These are phyloP conservation scores for Chaetothyriales sp. DNA, from an alignment of 2,329 filamentous ascomycete species.

Conservation along the genomic window DNA sequence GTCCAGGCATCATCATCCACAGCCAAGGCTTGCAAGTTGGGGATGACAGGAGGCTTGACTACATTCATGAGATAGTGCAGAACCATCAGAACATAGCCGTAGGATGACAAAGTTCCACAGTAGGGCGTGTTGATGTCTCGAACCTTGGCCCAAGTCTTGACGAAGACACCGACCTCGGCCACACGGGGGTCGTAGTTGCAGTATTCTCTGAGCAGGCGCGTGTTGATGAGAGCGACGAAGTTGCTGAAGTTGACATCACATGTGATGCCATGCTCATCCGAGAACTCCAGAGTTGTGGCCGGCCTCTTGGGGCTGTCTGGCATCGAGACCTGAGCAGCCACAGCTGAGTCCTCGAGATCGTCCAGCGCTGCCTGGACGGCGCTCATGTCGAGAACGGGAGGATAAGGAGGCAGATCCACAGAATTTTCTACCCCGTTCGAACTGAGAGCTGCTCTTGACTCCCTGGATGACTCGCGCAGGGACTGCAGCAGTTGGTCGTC, in stretches of 20 bases:
- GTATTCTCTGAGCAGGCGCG: conserved; percentile 67
- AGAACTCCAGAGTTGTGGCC: conserved; percentile 54
- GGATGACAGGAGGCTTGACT: conserved; percentile 63
- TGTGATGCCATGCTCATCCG: conserved; percentile 63
- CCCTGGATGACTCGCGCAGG: conserved; percentile 42
- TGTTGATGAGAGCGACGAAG: conserved; percentile 70
- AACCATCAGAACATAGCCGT: conserved; percentile 85
- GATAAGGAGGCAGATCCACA: background rate
- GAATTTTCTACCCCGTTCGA: background rate
- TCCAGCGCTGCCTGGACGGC: conserved; percentile 2
- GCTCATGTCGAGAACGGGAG: background rate
- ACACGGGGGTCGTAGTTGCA: conserved; percentile 64
- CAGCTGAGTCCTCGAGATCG: conserved; percentile 4
- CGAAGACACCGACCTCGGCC: conserved; percentile 61
- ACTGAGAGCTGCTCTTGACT: background rate
- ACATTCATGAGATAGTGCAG: conserved; percentile 80
- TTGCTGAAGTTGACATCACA: conserved; percentile 89
- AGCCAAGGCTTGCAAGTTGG: conserved; percentile 44
- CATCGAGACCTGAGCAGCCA: conserved; percentile 8
- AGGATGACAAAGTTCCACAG: conserved; percentile 71
- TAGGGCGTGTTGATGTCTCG: conserved; percentile 79
- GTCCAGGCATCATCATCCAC: conserved; percentile 27
- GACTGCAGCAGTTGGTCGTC: conserved; percentile 43
- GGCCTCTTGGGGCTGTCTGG: conserved; percentile 29
- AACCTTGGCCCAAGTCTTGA: conserved; percentile 81